Conservation (phyloP, 495 filamentous ascomycete genomes). For the Lasiosphaeris hirsuta region DNA sequence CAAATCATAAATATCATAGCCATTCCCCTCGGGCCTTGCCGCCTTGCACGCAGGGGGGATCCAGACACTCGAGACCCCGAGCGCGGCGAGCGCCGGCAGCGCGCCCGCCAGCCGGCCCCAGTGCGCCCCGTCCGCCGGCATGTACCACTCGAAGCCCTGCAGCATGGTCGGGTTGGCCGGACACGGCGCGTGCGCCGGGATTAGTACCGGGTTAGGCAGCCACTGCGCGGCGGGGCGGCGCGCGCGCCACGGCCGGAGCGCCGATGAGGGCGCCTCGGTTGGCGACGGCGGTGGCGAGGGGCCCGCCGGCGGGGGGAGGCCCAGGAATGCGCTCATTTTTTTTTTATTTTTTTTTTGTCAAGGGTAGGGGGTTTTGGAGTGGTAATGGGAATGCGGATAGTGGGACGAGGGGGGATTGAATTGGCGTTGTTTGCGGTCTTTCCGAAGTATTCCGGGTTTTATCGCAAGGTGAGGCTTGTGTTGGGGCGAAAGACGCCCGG, state of each 20-base stretch:
- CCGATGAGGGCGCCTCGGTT: slow-evolving; percentile 15
- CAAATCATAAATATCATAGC: slow-evolving; percentile 75
- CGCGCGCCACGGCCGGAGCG: slow-evolving; percentile 19
- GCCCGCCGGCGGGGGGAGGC: slow-evolving; percentile 14
- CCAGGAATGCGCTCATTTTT: slow-evolving; percentile 25
- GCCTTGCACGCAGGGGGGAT: slow-evolving; percentile 75
- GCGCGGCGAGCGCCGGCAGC: slow-evolving; percentile 52
- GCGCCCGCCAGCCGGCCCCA: slow-evolving; percentile 56
- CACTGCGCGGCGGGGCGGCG: slow-evolving; percentile 11
- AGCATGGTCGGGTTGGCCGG: slow-evolving; percentile 58
- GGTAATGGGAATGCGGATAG: too few species aligned
- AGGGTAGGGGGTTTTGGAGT: too few species aligned
- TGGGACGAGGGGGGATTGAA: too few species aligned
- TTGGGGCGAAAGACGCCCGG: too few species aligned
- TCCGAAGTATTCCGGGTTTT: too few species aligned
- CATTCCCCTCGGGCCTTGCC: slow-evolving; percentile 58
- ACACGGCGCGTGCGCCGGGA: slow-evolving; percentile 5
- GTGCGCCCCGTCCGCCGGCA: slow-evolving; percentile 59
- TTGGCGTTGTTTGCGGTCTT: too few species aligned
- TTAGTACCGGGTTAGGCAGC: slow-evolving; percentile 18
- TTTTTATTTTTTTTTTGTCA: not conserved
- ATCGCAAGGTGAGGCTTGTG: too few species aligned
- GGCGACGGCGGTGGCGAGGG: slow-evolving; percentile 10
- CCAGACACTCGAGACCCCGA: slow-evolving; percentile 67
- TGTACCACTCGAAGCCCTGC: slow-evolving; percentile 76